phyloP scores from a whole-genome alignment of 306 rosid species.

The Canavalia gladiata region DNA sequence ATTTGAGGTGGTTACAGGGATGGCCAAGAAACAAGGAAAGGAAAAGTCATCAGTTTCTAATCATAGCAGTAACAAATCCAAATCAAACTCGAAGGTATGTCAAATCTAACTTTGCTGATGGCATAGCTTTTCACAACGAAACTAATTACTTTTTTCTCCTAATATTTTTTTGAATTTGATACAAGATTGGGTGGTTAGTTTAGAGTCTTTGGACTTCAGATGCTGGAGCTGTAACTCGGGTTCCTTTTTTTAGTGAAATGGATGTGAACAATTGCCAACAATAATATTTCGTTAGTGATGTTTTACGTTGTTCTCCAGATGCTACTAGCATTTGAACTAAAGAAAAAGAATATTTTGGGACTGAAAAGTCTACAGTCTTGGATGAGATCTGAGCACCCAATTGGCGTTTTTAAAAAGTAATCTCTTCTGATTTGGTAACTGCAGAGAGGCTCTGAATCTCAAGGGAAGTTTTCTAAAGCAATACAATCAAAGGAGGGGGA shows the following conservation, averaged over 20 bases:
- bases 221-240: constrained; percentile 6
- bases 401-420: neutral
- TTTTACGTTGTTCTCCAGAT: neutral
- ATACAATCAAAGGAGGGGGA: constrained; percentile 60
- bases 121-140: neutral
- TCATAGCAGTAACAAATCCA: constrained; percentile 76
- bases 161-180: neutral
- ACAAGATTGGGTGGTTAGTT: neutral
- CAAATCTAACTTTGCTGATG: neutral
- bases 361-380: neutral
- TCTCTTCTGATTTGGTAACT: constrained; percentile 48
- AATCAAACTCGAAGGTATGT: constrained; percentile 73
- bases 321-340: neutral
- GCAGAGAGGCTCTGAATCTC: constrained; percentile 73
- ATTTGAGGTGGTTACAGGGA: constrained; percentile 79
- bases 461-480: constrained; percentile 56
- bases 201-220: neutral
- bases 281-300: neutral
- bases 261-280: neutral
- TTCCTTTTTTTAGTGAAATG: neutral
- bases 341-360: neutral
- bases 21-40: constrained; percentile 76
- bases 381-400: neutral
- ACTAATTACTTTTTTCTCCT: neutral
- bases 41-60: constrained; percentile 76